Evolutionary conservation across 176 grass and related monocot genomes (phyloP).

Genomic region (Microstegium vimineum): DNA sequence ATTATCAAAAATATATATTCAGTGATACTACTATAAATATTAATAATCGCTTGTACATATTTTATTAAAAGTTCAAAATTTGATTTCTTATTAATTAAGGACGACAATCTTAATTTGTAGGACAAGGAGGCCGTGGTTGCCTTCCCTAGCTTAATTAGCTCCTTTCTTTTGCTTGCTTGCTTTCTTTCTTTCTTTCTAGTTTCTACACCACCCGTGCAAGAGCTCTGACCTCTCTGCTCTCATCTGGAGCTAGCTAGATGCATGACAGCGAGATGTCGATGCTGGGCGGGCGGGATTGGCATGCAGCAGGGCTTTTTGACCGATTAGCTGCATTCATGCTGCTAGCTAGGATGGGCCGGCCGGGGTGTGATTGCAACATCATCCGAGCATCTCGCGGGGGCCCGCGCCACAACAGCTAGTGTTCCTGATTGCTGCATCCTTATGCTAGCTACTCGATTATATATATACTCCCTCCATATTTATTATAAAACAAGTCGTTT

Average conservation of each 20-base stretch:
- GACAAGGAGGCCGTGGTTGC: too few relatives aligned
- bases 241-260: conserved; percentile 1
- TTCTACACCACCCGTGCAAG: neutral
- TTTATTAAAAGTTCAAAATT: too few relatives aligned
- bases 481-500: too few relatives aligned
- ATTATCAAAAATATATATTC: too few relatives aligned
- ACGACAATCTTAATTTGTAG: too few relatives aligned
- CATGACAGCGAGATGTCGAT: conserved; percentile 19
- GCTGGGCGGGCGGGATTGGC: neutral
- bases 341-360: neutral
- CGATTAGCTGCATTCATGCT: neutral
- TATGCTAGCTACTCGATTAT: too few relatives aligned
- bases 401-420: conserved; percentile 5
- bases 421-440: neutral
- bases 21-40: too few relatives aligned
- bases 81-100: too few relatives aligned
- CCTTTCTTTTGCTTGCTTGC: neutral
- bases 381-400: conserved; percentile 28
- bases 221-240: neutral
- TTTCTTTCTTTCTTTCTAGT: neutral
- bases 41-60: too few relatives aligned
- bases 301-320: conserved; percentile 20
- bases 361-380: conserved; percentile 16
- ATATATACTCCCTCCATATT: too few relatives aligned
- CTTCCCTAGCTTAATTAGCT: too few relatives aligned